Base-by-base conservation (phyloP, 139 green algal genomes). In the Chlorella sp. region DNA sequence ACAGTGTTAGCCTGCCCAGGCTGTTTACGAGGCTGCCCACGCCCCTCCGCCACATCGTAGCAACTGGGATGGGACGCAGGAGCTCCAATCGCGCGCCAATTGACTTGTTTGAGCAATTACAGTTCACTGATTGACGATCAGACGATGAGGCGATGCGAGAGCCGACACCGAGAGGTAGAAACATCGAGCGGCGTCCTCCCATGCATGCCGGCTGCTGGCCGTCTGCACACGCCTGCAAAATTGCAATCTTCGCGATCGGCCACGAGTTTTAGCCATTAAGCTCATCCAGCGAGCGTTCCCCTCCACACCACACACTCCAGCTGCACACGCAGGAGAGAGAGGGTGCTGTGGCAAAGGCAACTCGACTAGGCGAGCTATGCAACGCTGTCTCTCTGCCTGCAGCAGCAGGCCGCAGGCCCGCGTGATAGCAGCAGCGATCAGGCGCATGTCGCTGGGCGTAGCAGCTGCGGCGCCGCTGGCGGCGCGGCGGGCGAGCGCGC, bases 1-100 rank as follows among this genome's bases (percentile, higher is more conserved):
- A 8, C 14, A 71, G 9, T 7, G 33, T 36, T 45, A 78, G 35
- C 31, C 60, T 46, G 12, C 29, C 17, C 15, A 78, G 23, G 33
- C 61, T 63, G 0, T 31, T 48, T 5, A 78, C n/a, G 8, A 78
- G 8, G 27, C 59, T 46, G 46, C 46, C 31, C 41, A 78, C 25
- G 45, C 72, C 50, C 17, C 35, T 1, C 41, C 70, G 55, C 29
- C 55, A 25, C 4, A 59, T 61, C 72, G 55, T 65, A 2, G 35
- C 53, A 11, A 29, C 5, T 19, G 35, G 27, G 33, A 42, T 42
- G 31, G 31, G 58, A 7, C 31, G 31, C n/a, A n/a, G n/a, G n/a
- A n/a, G n/a, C n/a, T n/a, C n/a, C n/a, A n/a, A n/a, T n/a, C n/a
- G n/a, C n/a, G n/a, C n/a, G n/a, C n/a, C n/a, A n/a, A n/a, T n/a